Conservation (phyloP, 1,284 basidiomycete species). For the Sporisorium reilianum region DNA sequence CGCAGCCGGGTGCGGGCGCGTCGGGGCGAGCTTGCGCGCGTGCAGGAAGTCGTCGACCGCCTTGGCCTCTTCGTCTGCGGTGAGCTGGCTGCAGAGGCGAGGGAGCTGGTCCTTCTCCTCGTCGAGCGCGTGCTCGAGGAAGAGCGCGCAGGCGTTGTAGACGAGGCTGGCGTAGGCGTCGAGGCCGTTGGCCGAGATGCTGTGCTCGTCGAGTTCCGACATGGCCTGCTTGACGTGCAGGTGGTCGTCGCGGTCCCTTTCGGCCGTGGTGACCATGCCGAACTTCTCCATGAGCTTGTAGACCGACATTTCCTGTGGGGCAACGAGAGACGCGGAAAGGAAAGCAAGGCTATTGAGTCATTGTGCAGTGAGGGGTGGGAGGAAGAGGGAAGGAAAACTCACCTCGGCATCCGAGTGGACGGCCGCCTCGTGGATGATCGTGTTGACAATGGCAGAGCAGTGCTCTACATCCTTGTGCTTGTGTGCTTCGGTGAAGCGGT, state of each 20-base stretch:
- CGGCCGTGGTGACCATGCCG: slow-evolving; percentile 24
- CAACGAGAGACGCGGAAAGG: background rate
- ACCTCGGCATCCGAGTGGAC: slow-evolving; percentile 40
- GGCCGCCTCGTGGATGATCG: slow-evolving; percentile 37
- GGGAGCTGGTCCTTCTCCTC: slow-evolving; percentile 48
- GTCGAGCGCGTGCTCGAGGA: slow-evolving; percentile 53
- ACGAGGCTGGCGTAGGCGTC: slow-evolving; percentile 42
- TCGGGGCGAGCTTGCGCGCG: slow-evolving; percentile 52
- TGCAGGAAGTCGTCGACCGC: slow-evolving; percentile 50
- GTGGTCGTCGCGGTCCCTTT: slow-evolving; percentile 52
- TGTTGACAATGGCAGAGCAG: slow-evolving; percentile 39
- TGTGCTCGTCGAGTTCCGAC: slow-evolving; percentile 40
- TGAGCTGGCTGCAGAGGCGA: slow-evolving; percentile 28
- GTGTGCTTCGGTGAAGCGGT: slow-evolving; percentile 31
- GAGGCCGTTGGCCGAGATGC: slow-evolving; percentile 22
- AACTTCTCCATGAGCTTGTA: slow-evolving; percentile 53
- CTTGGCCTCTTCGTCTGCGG: slow-evolving; percentile 47
- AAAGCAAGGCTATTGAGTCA: background rate
- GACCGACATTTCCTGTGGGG: slow-evolving; percentile 38
- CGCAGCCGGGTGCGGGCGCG: slow-evolving; percentile 58
- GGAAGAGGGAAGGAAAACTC: too few species aligned
- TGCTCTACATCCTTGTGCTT: slow-evolving; percentile 27
- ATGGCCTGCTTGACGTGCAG: slow-evolving; percentile 55
- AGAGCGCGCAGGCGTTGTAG: slow-evolving; percentile 43
- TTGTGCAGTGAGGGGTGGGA: background rate